Evolutionary conservation across 805 yeast species (phyloP).

Genomic region (Yarrowia sp.): DNA sequence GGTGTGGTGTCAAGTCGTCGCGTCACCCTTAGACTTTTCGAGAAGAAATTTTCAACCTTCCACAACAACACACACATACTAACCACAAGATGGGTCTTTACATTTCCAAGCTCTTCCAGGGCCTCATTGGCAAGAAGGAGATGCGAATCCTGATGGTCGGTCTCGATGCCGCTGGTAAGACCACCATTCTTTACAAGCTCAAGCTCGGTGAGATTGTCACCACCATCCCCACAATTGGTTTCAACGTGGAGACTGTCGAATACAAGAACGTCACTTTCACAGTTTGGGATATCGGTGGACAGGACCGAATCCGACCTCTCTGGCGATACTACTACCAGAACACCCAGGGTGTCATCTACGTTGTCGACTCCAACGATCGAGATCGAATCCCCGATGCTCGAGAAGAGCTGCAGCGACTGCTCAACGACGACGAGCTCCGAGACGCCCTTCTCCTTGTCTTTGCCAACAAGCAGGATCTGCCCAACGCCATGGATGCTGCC

Average conservation of each 20-base stretch:
- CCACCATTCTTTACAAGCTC: constrained; percentile 91
- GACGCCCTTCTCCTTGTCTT: constrained; percentile 93
- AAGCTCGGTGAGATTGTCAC: constrained; percentile 95
- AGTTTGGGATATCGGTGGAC: constrained; percentile 99
- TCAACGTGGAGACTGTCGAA: constrained; percentile 96
- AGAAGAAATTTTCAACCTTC: constrained; percentile 18
- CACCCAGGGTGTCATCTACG: constrained; percentile 97
- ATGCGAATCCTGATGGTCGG: constrained; percentile 99
- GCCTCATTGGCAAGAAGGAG: constrained; percentile 96
- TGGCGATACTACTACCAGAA: constrained; percentile 99
- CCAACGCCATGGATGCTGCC: constrained; percentile 98
- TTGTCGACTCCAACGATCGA: constrained; percentile 96
- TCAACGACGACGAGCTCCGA: constrained; percentile 96
- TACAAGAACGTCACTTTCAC: constrained; percentile 95
- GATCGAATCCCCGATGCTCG: constrained; percentile 97
- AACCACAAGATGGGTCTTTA: constrained; percentile 78
- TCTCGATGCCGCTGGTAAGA: constrained; percentile 97
- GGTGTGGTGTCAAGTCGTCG: not conserved
- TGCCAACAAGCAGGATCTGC: constrained; percentile 98
- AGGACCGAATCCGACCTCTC: constrained; percentile 96
- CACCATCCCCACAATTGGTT: constrained; percentile 95
- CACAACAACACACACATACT: constrained; percentile 21
- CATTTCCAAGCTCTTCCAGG: constrained; percentile 88
- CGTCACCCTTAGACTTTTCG: constrained; percentile 25
- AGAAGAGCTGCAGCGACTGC: constrained; percentile 97